phyloP scores from a whole-genome alignment of 345 rosid genomes.

The Eucalyptus coolabah region DNA sequence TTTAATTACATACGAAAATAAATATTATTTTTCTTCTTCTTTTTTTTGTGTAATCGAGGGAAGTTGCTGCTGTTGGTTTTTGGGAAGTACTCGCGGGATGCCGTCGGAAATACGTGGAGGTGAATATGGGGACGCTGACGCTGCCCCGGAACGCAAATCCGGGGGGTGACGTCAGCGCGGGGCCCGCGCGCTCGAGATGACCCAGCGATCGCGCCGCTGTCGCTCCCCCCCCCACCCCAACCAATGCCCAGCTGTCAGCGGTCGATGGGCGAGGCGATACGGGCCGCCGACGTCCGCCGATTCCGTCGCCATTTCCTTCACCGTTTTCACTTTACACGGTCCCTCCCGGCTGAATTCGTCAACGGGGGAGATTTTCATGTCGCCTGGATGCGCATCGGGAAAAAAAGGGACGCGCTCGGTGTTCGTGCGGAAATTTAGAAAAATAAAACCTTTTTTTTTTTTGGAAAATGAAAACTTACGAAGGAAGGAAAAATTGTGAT shows the following conservation, averaged over 20 bases:
- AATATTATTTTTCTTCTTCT: background rate
- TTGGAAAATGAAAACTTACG: no score
- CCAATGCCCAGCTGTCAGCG: background rate
- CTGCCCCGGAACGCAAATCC: background rate
- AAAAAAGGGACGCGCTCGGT: background rate
- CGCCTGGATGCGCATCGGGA: background rate
- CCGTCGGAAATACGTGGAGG: background rate
- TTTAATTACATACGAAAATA: background rate
- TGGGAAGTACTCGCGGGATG: background rate
- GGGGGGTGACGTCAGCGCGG: constrained; percentile 7
- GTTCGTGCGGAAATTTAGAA: background rate
- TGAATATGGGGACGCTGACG: background rate
- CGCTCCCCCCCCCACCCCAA: no score
- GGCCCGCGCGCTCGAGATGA: background rate
- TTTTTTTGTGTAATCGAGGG: background rate
- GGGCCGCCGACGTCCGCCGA: background rate
- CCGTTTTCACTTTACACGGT: background rate
- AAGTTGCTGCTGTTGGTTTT: background rate
- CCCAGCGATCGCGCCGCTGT: background rate
- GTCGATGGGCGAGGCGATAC: background rate
- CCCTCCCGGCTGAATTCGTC: background rate
- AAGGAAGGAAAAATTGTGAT: no score
- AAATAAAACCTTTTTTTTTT: no score
- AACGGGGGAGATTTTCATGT: background rate
- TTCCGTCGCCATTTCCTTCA: background rate